Evolutionary conservation across 331 rosid genomes (phyloP).

Genomic region (Pyrus hybrid): DNA sequence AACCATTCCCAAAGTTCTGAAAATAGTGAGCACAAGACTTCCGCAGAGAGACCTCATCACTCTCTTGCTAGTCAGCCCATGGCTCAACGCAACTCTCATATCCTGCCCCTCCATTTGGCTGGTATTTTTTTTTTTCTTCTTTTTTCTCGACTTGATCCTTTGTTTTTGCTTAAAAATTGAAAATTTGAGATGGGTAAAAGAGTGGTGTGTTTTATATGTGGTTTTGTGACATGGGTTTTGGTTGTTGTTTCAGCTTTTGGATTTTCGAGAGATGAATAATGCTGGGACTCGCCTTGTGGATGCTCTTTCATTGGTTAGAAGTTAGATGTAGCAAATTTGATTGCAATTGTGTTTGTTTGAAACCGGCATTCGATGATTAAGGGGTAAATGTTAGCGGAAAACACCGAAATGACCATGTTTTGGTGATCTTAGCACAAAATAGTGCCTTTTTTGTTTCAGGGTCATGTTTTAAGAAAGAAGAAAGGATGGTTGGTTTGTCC

Average conservation of each 20-base stretch:
- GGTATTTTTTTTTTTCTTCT: slow-evolving; percentile 14
- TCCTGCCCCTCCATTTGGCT: slow-evolving; percentile 59
- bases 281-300: slow-evolving; percentile 67
- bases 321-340: slow-evolving; percentile 20
- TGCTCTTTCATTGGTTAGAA: slow-evolving; percentile 76
- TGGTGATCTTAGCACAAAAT: neutral
- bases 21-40: slow-evolving; percentile 42
- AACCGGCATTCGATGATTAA: neutral
- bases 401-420: neutral
- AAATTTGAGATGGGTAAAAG: neutral
- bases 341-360: neutral
- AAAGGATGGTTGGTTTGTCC: neutral
- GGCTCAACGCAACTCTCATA: slow-evolving; percentile 46
- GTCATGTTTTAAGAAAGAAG: neutral
- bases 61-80: slow-evolving; percentile 56
- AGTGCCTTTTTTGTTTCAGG: neutral
- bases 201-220: too few relatives aligned
- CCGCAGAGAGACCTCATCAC: slow-evolving; percentile 49
- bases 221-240: neutral
- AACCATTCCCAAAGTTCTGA: slow-evolving; percentile 53
- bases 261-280: slow-evolving; percentile 58
- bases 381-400: neutral
- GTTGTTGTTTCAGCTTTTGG: slow-evolving; percentile 30
- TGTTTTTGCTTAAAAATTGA: neutral
- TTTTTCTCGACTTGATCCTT: neutral